Base-by-base conservation (phyloP, 805 yeast species). In the Debaryomyces maramus region DNA sequence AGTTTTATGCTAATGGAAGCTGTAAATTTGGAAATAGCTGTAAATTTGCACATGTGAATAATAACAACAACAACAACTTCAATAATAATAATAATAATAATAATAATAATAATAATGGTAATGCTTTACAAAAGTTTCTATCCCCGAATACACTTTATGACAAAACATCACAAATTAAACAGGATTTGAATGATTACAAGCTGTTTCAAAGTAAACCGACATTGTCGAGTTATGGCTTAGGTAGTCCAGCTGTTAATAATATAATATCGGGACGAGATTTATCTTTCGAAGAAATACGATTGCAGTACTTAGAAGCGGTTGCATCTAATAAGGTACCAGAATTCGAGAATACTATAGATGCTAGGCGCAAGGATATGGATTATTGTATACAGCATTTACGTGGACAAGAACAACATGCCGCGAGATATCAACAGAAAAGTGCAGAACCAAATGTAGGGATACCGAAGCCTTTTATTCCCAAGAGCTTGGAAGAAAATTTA, bases 351-450 rank as follows among this genome's bases (percentile, higher is more conserved):
- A 65, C 66, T 36, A 48, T 78, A 29, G 48, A 50, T 2, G 65
- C 72, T 3, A 62, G 85, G 50, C 58, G 57, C 15, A 54, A 58
- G 10, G 85, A 81, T 46, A 72, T 74, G 76, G 56, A 61, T 24
- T 60, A 58, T 32, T 72, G 79, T 43, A 41, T 72, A 1, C 40
- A 57, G 1, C 66, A 61, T 31, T 35, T 80, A 3, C 52, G 51
- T 7, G 57, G 55, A 0, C 73, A 77, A 40, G 54, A 76, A 2
- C 60, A 62, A 16, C 67, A 71, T 48, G 85, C 83, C 5, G 83
- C 82, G 0, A 64, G 85, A 35, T 81, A 72, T 53, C 53, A 73
- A n/a, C 85, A 81, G 43, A 47, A 68, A 15, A 61, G 75, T 4
- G 69, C 75, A 1, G 56, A 56, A 32, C 51, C 60, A 29, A 51